Evolutionary conservation across 1,139 yeast species (phyloP).

Genomic region (Casaregolazyma suthepensis): DNA sequence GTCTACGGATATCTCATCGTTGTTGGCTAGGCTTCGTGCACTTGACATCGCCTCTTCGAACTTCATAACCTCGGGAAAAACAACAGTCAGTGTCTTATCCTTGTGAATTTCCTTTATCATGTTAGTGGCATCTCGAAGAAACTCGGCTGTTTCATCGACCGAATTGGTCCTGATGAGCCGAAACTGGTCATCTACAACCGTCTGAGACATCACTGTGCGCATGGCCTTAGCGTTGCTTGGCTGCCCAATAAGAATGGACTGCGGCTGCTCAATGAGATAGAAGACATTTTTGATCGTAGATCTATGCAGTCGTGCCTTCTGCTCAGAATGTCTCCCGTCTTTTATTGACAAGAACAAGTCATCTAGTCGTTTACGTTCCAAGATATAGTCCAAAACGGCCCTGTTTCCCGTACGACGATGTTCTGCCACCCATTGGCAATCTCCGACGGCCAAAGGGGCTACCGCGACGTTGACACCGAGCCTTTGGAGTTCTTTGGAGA

Average conservation of each 20-base stretch:
- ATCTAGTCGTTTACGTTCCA: conserved; percentile 84
- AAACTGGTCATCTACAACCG: conserved; percentile 61
- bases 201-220: conserved; percentile 70
- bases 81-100: conserved; percentile 24
- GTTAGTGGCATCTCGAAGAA: conserved; percentile 53
- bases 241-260: conserved; percentile 28
- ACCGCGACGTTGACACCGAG: conserved; percentile 50
- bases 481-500: conserved; percentile 43
- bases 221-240: conserved; percentile 46
- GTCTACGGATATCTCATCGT: conserved; percentile 53
- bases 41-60: conserved; percentile 17
- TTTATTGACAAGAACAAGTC: conserved; percentile 77
- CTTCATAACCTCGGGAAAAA: conserved; percentile 46
- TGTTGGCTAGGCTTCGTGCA: conserved; percentile 13
- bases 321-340: conserved; percentile 83
- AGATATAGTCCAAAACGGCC: conserved; percentile 68
- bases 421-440: conserved; percentile 81
- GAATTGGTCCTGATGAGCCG: conserved; percentile 62
- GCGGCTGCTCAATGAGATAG: conserved; percentile 78
- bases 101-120: conserved; percentile 35
- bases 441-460: conserved; percentile 71
- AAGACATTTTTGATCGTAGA: conserved; percentile 63
- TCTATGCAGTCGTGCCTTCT: conserved; percentile 65
- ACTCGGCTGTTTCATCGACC: conserved; percentile 68
- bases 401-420: conserved; percentile 52